Evolutionary conservation across 108 stramenopile species (phyloP).

Genomic region (Conticribra guillardii): DNA sequence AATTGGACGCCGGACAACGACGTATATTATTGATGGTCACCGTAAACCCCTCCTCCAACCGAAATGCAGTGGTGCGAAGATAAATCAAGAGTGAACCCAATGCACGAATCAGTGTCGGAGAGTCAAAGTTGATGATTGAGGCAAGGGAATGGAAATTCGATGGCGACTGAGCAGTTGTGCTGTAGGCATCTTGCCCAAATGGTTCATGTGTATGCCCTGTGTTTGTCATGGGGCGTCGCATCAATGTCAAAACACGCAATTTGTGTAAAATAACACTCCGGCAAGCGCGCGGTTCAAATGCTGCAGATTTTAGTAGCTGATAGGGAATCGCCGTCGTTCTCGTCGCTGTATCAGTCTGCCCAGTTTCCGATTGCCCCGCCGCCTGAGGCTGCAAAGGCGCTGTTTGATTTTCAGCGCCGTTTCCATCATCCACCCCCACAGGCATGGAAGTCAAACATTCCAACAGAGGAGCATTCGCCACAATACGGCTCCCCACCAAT

Average conservation of each 20-base stretch:
- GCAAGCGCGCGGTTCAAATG: constrained; percentile 75
- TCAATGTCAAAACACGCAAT: constrained; percentile 68
- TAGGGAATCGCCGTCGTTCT: constrained; percentile 58
- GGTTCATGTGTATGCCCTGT: too few species aligned
- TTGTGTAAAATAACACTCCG: constrained; percentile 71
- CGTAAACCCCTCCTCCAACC: constrained; percentile 66
- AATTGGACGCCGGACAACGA: constrained; percentile 53
- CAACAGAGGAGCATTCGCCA: constrained; percentile 52
- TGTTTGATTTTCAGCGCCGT: neutral
- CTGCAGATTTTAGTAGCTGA: constrained; percentile 72
- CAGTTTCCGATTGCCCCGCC: constrained; percentile 1
- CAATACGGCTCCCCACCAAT: constrained; percentile 57
- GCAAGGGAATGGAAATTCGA: constrained; percentile 72
- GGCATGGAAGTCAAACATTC: constrained; percentile 49
- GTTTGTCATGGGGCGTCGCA: constrained; percentile 25
- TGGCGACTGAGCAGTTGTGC: neutral
- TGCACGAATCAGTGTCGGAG: constrained; percentile 69
- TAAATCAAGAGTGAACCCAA: constrained; percentile 78
- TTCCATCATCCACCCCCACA: constrained; percentile 4
- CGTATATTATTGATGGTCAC: constrained; percentile 71
- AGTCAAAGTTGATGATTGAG: constrained; percentile 83
- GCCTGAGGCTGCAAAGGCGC: neutral
- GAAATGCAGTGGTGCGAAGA: constrained; percentile 73
- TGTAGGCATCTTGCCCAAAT: too few species aligned
- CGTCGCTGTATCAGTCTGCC: neutral